These are phyloP conservation scores for Peronospora belbahrii DNA, from an alignment of 352 stramenopile species.

Conservation along the genomic window DNA sequence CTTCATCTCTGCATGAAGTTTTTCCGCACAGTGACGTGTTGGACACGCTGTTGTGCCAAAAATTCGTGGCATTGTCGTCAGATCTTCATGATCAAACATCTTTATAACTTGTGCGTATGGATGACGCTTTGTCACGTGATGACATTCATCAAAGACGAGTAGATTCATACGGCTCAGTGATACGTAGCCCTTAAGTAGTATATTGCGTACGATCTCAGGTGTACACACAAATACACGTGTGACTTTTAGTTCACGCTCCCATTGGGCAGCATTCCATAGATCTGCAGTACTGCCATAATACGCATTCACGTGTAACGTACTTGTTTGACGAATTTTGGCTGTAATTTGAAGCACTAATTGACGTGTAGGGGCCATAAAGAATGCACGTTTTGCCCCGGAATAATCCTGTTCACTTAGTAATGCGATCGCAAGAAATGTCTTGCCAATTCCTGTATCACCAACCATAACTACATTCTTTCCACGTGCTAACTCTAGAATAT, in stretches of 20 bases:
- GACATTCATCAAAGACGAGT: constrained; percentile 88
- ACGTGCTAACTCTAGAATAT: constrained; percentile 60
- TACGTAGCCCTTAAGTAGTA: constrained; percentile 82
- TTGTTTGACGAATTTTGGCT: constrained; percentile 57
- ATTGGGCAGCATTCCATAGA: constrained; percentile 57
- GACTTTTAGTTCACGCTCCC: constrained; percentile 43
- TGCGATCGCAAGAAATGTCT: constrained; percentile 78
- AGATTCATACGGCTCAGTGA: constrained; percentile 69
- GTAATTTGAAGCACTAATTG: constrained; percentile 77
- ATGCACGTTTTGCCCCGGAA: constrained; percentile 47
- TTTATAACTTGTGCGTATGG: constrained; percentile 86
- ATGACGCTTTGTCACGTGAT: constrained; percentile 84
- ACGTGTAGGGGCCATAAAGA: constrained; percentile 77
- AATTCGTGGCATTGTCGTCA: constrained; percentile 45
- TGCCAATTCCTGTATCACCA: constrained; percentile 74
- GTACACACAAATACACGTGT: constrained; percentile 82
- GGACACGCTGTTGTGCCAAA: constrained; percentile 81
- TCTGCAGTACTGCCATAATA: constrained; percentile 47
- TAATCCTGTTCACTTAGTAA: constrained; percentile 74
- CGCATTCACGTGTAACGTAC: constrained; percentile 45
- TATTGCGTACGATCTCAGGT: constrained; percentile 77
- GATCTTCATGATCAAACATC: constrained; percentile 50
- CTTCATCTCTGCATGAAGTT: constrained; percentile 61
- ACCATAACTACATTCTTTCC: constrained; percentile 81
- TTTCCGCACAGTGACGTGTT: constrained; percentile 62